Conservation (phyloP, 2,329 filamentous ascomycete genomes). For the Cercospora sp. region DNA sequence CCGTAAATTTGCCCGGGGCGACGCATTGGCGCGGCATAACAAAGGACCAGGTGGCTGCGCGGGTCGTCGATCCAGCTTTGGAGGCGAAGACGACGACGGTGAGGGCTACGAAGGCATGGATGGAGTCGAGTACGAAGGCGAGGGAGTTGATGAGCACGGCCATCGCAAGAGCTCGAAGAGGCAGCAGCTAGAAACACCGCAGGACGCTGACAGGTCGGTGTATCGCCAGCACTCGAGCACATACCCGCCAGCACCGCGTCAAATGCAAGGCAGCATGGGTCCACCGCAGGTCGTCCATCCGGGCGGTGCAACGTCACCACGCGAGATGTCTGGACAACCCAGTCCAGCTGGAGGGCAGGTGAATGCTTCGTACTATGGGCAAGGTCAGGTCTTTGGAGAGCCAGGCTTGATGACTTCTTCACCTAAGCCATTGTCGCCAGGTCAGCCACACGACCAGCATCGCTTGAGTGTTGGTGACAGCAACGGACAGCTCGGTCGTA, state of each 20-base stretch:
- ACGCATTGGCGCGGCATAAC: conserved; percentile 90
- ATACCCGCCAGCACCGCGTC: conserved; percentile 61
- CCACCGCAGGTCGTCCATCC: conserved; percentile 40
- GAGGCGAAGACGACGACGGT: conserved; percentile 68
- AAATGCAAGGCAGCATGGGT: conserved; percentile 37
- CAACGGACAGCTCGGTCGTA: conserved; percentile 44
- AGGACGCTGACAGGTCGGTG: conserved; percentile 54
- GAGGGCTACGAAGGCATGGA: conserved; percentile 58
- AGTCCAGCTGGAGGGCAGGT: conserved; percentile 30
- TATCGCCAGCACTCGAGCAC: conserved; percentile 71
- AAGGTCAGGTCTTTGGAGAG: conserved; percentile 66
- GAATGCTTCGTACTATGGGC: conserved; percentile 32
- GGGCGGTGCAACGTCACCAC: conserved; percentile 37
- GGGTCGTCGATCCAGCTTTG: conserved; percentile 83
- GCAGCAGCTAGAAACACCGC: conserved; percentile 63
- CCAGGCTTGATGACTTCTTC: conserved; percentile 73
- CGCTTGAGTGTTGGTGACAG: conserved; percentile 55
- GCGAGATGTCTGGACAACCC: conserved; percentile 40
- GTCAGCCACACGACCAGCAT: conserved; percentile 50
- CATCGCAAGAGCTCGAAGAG: conserved; percentile 70
- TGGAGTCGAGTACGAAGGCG: conserved; percentile 64
- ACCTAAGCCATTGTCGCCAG: conserved; percentile 78
- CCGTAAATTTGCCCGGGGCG: conserved; percentile 89
- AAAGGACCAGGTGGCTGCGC: conserved; percentile 96
- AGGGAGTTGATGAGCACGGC: conserved; percentile 58